phyloP scores from a whole-genome alignment of 805 yeast species.

The Candida krabiensis region DNA sequence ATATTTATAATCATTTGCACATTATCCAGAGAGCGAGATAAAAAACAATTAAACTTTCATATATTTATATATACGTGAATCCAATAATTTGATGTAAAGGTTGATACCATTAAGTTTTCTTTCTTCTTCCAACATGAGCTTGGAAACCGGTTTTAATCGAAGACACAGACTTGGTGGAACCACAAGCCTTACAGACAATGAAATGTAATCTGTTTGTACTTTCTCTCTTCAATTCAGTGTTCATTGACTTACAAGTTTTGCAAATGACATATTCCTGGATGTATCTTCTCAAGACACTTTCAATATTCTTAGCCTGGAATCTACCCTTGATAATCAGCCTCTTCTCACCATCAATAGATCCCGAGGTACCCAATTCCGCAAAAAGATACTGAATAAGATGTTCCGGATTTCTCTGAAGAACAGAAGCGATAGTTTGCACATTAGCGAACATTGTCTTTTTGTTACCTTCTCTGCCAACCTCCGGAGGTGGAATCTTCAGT shows the following conservation, averaged over 20 bases:
- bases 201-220: conserved; percentile 94
- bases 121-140: conserved; percentile 93
- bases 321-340: conserved; percentile 97
- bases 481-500: conserved; percentile 96
- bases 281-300: conserved; percentile 92
- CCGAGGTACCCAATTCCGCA: conserved; percentile 99
- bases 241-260: conserved; percentile 97
- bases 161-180: conserved; percentile 93
- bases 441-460: conserved; percentile 96
- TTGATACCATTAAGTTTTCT: conserved; percentile 49
- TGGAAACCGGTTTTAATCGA: conserved; percentile 99
- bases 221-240: conserved; percentile 94
- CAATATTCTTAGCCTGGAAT: conserved; percentile 96
- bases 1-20: neutral
- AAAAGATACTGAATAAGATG: conserved; percentile 95
- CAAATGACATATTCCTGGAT: conserved; percentile 97
- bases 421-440: conserved; percentile 91
- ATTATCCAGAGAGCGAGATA: neutral
- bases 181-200: conserved; percentile 97
- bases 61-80: conserved; percentile 8
- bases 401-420: conserved; percentile 94
- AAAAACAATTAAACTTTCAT: neutral
- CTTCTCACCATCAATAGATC: conserved; percentile 97
- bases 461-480: conserved; percentile 94
- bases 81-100: too few relatives aligned